Conservation (phyloP, 2,329 filamentous ascomycete genomes). For the Rosellinia necatrix region DNA sequence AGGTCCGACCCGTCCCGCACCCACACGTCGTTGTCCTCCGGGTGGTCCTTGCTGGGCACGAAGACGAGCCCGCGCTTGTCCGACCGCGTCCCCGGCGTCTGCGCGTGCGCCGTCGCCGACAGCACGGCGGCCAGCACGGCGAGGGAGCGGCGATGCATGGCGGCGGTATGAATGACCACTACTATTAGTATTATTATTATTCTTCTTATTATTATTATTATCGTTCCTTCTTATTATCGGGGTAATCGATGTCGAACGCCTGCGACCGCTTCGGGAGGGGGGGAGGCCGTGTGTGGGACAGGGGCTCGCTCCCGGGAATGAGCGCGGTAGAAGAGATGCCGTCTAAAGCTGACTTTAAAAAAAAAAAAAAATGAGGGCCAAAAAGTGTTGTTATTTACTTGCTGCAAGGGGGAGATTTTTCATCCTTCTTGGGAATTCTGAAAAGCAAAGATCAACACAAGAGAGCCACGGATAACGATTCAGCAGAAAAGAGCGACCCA, state of each 20-base stretch:
- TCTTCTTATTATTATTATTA: background rate
- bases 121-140: slow-evolving; percentile 18
- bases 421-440: no score
- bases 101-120: slow-evolving; percentile 27
- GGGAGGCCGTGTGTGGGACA: no score
- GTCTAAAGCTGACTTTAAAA: no score
- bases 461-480: background rate
- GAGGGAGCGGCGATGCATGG: slow-evolving; percentile 27
- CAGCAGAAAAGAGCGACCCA: background rate
- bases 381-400: no score
- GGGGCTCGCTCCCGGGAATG: background rate
- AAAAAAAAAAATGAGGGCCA: no score
- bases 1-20: slow-evolving; percentile 59
- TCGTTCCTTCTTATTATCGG: no score
- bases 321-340: background rate
- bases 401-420: no score
- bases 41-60: slow-evolving; percentile 59
- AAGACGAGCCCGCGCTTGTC: slow-evolving; percentile 75
- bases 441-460: background rate
- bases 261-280: background rate
- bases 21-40: slow-evolving; percentile 71
- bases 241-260: no score
- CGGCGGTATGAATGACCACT: no score
- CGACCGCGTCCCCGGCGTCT: slow-evolving; percentile 36
- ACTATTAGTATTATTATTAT: no score